These are phyloP conservation scores for Ceratocystis ficicola DNA, from an alignment of 2,329 filamentous ascomycete species.

Conservation along the genomic window DNA sequence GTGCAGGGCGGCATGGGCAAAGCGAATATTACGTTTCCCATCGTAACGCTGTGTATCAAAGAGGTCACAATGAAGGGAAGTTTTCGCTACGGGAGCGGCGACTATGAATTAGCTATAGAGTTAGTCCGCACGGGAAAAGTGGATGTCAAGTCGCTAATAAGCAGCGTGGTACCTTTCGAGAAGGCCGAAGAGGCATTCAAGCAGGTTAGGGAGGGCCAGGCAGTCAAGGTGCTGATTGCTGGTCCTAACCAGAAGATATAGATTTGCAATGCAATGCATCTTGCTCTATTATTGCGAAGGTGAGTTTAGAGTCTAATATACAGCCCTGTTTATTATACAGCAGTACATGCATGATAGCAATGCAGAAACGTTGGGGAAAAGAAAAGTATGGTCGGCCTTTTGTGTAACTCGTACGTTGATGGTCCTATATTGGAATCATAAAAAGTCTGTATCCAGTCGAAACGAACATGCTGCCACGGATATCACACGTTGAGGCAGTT, in stretches of 20 bases:
- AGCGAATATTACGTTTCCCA: conserved; percentile 77
- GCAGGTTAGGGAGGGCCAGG: conserved; percentile 73
- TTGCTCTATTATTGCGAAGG: not conserved
- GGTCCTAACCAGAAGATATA: conserved; percentile 47
- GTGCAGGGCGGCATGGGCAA: conserved; percentile 88
- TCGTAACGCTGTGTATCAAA: conserved; percentile 79
- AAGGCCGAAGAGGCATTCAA: conserved; percentile 78
- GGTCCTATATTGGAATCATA: not conserved
- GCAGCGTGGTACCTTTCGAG: conserved; percentile 61
- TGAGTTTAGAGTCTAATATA: not conserved
- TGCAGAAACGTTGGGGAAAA: not conserved
- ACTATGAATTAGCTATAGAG: conserved; percentile 73
- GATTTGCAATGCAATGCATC: not conserved
- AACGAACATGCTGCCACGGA: not conserved
- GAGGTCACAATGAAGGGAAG: conserved; percentile 78
- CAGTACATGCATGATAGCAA: not conserved
- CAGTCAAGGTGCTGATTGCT: conserved; percentile 56
- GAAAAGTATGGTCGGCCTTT: not conserved
- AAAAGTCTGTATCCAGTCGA: not conserved
- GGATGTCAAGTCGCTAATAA: conserved; percentile 72
- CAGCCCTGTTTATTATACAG: not conserved
- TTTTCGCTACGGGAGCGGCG: conserved; percentile 79
- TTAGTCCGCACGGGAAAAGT: conserved; percentile 62
- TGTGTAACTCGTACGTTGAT: conserved; percentile 4
- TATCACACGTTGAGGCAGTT: not conserved